A percentile compares a stretch with the other conserved stretches of the same genome.
phyloP scores from a whole-genome alignment of 2,329 filamentous ascomycete species.

The Pseudocercospora pini-densiflorae region DNA sequence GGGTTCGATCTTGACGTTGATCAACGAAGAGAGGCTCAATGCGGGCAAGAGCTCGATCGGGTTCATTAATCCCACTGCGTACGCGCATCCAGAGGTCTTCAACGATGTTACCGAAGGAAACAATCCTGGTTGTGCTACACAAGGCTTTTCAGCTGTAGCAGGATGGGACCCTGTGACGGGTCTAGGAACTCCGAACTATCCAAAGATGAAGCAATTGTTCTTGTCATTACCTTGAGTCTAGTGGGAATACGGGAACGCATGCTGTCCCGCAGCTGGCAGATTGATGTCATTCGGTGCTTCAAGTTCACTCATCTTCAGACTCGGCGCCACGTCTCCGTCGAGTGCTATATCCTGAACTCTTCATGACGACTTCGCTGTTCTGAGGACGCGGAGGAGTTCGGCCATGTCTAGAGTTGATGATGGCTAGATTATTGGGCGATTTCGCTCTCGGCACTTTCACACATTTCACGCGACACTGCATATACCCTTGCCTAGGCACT shows the following conservation, averaged over 20 bases:
- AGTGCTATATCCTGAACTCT: no score
- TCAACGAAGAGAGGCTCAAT: constrained; percentile 47
- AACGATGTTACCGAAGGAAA: constrained; percentile 47
- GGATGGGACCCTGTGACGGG: constrained; percentile 40
- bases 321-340: no score
- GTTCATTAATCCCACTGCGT: constrained; percentile 40
- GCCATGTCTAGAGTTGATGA: no score
- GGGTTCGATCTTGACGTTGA: constrained; percentile 53
- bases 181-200: constrained; percentile 38
- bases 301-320: no score
- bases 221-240: constrained; percentile 29
- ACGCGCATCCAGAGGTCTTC: constrained; percentile 47
- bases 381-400: no score
- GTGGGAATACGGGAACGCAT: no score
- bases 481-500: neutral
- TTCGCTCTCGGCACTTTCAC: no score
- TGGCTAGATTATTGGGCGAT: no score
- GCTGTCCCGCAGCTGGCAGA: no score
- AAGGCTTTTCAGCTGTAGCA: constrained; percentile 32
- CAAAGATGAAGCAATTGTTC: constrained; percentile 37
- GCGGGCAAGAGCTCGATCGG: constrained; percentile 46
- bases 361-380: no score
- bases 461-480: neutral
- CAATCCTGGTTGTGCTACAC: constrained; percentile 46
- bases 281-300: no score